Base-by-base conservation (phyloP, 2,329 filamentous ascomycete genomes). In the Clarireedia paspali region DNA sequence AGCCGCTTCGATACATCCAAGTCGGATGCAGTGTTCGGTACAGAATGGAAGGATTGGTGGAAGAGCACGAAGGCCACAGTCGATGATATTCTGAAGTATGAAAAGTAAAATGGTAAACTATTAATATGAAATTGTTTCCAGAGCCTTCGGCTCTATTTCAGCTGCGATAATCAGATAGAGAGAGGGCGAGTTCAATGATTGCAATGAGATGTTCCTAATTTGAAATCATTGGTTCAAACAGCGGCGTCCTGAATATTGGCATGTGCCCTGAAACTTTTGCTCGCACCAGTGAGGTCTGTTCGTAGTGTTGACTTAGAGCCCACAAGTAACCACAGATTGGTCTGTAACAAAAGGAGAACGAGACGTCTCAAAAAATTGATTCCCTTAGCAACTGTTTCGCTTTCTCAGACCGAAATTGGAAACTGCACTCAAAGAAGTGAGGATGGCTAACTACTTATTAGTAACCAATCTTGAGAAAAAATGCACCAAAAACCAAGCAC, bases 401-500 rank as follows among this genome's bases (percentile, higher is more conserved):
- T 4, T 1, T 17, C 23, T 27, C 2, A 10, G 51, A 53, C 2
- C 30, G 26, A n/a, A n/a, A 20, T 30, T 38, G 15, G 9, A 53
- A 53, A 7, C 15, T 10, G 23, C 45, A 40, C 7, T 42, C 44
- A n/a, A 54, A 49, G 27, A 23, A 26, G 9, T 26, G 23, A 27
- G 30, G 42, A 30, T 53, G 51, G 17, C 42, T 53, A 20, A 20
- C 20, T 20, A 20, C 3, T 20, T 20, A 20, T 20, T 20, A 20
- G 20, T 20, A 20, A 20, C 20, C 20, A 20, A 20, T 20, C 20
- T 20, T 20, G 20, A 20, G 20, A 20, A 20, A 2, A 20, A 20
- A 20, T 20, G 20, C 20, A 20, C 20, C 20, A 20, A 20, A 20
- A 20, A 20, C 20, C 20, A 12, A 20, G 1, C 9, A 72, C 6